Evolutionary conservation across 1,284 basidiomycete species (phyloP).

Genomic region (Malassezia dermatis): DNA sequence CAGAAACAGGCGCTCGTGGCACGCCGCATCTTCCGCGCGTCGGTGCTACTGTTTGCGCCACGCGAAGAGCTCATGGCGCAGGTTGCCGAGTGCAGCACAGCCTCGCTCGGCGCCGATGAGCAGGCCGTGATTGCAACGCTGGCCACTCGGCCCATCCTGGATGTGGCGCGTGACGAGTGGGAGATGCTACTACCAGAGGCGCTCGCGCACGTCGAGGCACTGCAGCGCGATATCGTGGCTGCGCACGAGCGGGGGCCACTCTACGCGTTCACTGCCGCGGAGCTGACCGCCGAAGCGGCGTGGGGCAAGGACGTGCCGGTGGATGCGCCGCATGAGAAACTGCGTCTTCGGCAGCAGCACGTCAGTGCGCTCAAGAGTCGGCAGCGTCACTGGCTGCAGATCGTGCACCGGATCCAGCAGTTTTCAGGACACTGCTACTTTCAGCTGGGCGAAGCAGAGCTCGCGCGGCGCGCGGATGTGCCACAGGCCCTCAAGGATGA

Average conservation of each 20-base stretch:
- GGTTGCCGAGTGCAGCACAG: neutral
- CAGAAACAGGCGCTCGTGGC: conserved; percentile 17
- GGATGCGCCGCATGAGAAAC: conserved; percentile 10
- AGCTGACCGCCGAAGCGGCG: conserved; percentile 17
- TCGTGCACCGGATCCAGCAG: conserved; percentile 31
- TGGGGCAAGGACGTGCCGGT: neutral
- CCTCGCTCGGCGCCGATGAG: neutral
- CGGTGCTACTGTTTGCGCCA: conserved; percentile 30
- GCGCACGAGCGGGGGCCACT: conserved; percentile 21
- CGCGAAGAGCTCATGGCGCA: conserved; percentile 17
- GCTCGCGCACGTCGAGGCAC: conserved; percentile 7
- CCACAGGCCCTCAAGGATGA: neutral
- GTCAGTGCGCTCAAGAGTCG: conserved; percentile 19
- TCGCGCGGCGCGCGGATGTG: neutral
- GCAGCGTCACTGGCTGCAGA: conserved; percentile 25
- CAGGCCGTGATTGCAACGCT: neutral
- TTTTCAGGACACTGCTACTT: conserved; percentile 40
- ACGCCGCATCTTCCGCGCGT: conserved; percentile 26
- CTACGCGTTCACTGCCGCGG: conserved; percentile 23
- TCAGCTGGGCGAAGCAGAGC: conserved; percentile 26
- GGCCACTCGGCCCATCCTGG: neutral
- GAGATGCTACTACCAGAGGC: conserved; percentile 20
- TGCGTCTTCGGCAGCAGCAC: conserved; percentile 17
- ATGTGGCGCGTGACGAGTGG: conserved; percentile 5
- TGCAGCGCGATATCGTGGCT: conserved; percentile 21